phyloP scores from a whole-genome alignment of 2,329 filamentous ascomycete species.

The Bipolaris oryzae region DNA sequence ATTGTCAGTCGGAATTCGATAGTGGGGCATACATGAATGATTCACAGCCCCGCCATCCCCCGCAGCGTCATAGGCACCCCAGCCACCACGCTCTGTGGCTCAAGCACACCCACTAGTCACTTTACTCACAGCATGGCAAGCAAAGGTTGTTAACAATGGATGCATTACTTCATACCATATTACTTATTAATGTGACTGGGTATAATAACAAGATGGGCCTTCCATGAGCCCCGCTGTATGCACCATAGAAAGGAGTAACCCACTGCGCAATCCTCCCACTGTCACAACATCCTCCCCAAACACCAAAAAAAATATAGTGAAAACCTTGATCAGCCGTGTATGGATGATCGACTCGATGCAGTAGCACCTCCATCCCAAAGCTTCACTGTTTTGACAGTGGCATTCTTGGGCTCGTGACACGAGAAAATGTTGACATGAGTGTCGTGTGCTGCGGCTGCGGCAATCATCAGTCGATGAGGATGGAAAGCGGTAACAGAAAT shows the following conservation, averaged over 20 bases:
- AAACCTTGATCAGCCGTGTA: conserved; percentile 14
- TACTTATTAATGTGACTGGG: conserved; percentile 11
- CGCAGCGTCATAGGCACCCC: conserved; percentile 23
- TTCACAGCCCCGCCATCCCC: conserved; percentile 25
- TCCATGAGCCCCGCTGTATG: conserved; percentile 4
- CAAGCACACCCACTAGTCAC: background rate
- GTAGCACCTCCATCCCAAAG: conserved; percentile 40
- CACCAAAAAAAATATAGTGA: background rate
- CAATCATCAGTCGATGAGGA: conserved; percentile 89
- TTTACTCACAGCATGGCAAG: background rate
- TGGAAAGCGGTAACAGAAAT: conserved; percentile 94
- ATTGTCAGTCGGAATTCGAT: conserved; percentile 15
- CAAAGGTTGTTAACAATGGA: background rate
- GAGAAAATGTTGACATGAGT: conserved; percentile 89
- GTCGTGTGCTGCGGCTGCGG: conserved; percentile 83
- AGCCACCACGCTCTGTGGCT: background rate
- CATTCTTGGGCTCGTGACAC: conserved; percentile 37
- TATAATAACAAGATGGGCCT: conserved; percentile 11
- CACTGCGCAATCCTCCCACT: background rate
- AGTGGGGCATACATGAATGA: conserved; percentile 24
- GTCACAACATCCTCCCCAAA: background rate
- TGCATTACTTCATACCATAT: conserved; percentile 1
- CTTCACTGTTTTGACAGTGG: conserved; percentile 38
- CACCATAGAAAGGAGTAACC: conserved; percentile 5
- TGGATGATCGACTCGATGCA: conserved; percentile 27